Percentiles rank a stretch among this genome's conserved stretches.
These are phyloP conservation scores for Panicum miliaceum DNA, from an alignment of 176 grass and related monocot genomes.

Conservation along the genomic window DNA sequence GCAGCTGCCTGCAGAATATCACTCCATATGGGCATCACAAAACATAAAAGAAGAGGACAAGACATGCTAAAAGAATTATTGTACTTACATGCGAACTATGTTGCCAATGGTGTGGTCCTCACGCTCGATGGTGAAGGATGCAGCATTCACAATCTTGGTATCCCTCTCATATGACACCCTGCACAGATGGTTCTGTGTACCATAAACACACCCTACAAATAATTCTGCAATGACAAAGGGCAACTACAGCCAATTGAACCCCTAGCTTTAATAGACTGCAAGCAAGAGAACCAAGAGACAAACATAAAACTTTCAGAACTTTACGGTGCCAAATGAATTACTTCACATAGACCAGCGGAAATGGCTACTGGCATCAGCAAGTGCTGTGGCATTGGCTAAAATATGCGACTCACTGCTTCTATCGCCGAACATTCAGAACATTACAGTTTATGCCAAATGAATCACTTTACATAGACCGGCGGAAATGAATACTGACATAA, in stretches of 20 bases:
- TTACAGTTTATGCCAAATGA: neutral
- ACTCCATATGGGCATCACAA: neutral
- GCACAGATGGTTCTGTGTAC: neutral
- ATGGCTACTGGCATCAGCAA: no score
- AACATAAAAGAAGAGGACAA: neutral
- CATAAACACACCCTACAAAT: neutral
- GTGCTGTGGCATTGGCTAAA: neutral
- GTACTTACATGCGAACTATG: slow-evolving; percentile 52
- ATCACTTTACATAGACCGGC: neutral
- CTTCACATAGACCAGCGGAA: neutral
- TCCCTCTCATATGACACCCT: slow-evolving; percentile 60
- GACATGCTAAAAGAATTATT: neutral
- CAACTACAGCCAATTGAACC: neutral
- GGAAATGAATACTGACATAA: neutral
- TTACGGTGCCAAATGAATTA: neutral
- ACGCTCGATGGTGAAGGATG: slow-evolving; percentile 57
- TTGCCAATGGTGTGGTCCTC: slow-evolving; percentile 65
- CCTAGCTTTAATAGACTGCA: neutral
- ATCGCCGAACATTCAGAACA: neutral
- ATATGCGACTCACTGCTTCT: no score
- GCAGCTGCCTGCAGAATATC: slow-evolving; percentile 48
- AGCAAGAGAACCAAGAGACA: neutral
- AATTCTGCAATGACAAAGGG: neutral
- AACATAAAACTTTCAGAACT: neutral
- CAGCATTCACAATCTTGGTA: slow-evolving; percentile 66